Base-by-base conservation (phyloP, 2,329 filamentous ascomycete species). In the Colletotrichum brevisporum region DNA sequence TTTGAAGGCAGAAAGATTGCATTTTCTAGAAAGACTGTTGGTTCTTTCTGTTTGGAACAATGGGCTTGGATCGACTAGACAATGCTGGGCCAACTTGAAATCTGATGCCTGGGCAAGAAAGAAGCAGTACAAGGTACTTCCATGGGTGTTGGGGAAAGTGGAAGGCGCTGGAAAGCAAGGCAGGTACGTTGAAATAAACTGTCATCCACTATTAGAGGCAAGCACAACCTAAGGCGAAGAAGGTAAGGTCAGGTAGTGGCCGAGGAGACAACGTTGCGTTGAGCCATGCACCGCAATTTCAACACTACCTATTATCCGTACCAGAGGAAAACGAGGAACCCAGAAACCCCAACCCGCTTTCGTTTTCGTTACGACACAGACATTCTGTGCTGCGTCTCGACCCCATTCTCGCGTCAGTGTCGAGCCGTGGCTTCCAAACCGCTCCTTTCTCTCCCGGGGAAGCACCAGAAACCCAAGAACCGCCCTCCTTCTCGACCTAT, bases 221-320 rank as follows among this genome's bases (percentile, higher is more conserved):
- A 12, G 16, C 13, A 10, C 12, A 48, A 21, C 16, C 18, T 18
- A 18, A 21, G 24, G 26, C 47, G 9, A 36, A 36, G 31, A 36
- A 36, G 31, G 31, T 36, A 12, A 36, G 31, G 31, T 36, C 31
- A 31, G 55, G 43, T 24, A 41, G 55, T 48, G 55, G 55, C 26
- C 43, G 16, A 50, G 55, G n/a, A 15, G 55, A 36, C 55, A 39
- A 58, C 55, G 55, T 58, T 58, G 55, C 43, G 55, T 50, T 50
- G 55, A 39, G 9, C 45, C 45, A 48, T 21, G 41, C 13, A n/a
- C 16, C 6, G 4, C 41, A 36, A 26, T 48, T 48, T 24, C 55
- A 50, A 31, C 27, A 26, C 24, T 15, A n/a, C n/a, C n/a, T n/a
- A 21, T 21, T 58, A n/a, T 26, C 43, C 31, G 2, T 36, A 36